phyloP scores from a whole-genome alignment of 2,329 filamentous ascomycete species.

The Amylocarpus encephaloides region DNA sequence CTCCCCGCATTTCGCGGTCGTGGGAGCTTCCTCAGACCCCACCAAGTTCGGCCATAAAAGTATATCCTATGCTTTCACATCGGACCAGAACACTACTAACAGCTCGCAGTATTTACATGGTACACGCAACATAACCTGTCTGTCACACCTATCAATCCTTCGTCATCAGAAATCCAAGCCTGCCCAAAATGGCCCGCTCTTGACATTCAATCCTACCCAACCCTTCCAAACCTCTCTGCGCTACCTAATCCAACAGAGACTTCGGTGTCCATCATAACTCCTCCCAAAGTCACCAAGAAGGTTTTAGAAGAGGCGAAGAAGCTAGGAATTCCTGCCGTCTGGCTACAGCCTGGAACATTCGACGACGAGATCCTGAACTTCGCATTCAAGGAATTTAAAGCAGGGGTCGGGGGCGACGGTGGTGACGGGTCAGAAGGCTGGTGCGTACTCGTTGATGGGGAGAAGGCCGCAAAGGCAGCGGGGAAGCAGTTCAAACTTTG shows the following conservation, averaged over 20 bases:
- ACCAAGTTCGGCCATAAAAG: conserved; percentile 86
- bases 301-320: conserved; percentile 72
- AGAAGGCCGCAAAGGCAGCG: conserved; percentile 51
- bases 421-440: conserved; percentile 67
- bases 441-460: conserved; percentile 84
- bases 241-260: conserved; percentile 64
- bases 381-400: conserved; percentile 62
- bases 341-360: conserved; percentile 87
- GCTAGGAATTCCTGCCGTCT: conserved; percentile 68
- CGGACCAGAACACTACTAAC: not conserved
- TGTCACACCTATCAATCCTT: conserved; percentile 79
- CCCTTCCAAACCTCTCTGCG: conserved; percentile 45
- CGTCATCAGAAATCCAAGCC: conserved; percentile 57
- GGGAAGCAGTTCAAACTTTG: conserved; percentile 36
- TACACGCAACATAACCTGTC: conserved; percentile 71
- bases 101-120: conserved; percentile 76
- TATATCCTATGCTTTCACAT: conserved; percentile 33
- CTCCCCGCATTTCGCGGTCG: conserved; percentile 75
- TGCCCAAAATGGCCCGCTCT: conserved; percentile 31
- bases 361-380: conserved; percentile 68
- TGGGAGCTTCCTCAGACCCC: conserved; percentile 79
- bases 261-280: conserved; percentile 80
- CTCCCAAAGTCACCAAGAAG: conserved; percentile 67
- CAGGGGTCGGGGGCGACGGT: conserved; percentile 62
- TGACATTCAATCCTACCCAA: conserved; percentile 45